Evolutionary conservation across 176 grass and related monocot species (phyloP), one percentile per base, ranked within the genome.

Genomic region (Rhynchospora tenuis): DNA sequence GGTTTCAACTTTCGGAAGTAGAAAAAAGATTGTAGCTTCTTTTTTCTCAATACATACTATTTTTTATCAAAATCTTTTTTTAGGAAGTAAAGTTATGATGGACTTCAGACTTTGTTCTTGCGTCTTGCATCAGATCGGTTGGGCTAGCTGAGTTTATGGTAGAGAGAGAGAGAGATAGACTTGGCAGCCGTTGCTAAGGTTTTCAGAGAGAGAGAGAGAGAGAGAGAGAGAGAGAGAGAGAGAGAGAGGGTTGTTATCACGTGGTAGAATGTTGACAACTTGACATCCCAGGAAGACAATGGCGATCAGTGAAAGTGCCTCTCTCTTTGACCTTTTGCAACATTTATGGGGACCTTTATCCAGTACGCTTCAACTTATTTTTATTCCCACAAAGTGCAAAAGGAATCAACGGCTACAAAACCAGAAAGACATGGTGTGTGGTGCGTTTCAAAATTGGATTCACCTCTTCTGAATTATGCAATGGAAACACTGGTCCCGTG

Each of bases 261-360:
- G 11, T 73, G 70, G 47, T 52, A 28, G 24, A 75, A 75, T 75
- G 72, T 15, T 52, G 11, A 75, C 72, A 75, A 54, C 46, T 28
- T 16, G 45, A 27, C 22, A 74, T 27, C 10, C 12, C 47, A 9
- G 23, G 47, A 52, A 52, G 13, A 54, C 48, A 28, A 15, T 75
- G 47, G 72, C 27, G 46, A 75, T 75, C 22, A 74, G 11, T 75
- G 72, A 75, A 75, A 54, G 72, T 75, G 72, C 47, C 47, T 26
- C 1, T 75, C 72, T 54, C 72, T 62, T 80, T 62, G 78, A 55
- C 19, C 57, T 43, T 80, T 44, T 45, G 55, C 56, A 62, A 20
- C 52, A 43, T 43, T 59, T 43, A 80, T 62, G 17, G 47, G 13
- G 52, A 59, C 31, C 56, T 59, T 62, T 62, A 80, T 80, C 55